phyloP scores from a whole-genome alignment of 108 stramenopile species.

The Nitzschia sp. region DNA sequence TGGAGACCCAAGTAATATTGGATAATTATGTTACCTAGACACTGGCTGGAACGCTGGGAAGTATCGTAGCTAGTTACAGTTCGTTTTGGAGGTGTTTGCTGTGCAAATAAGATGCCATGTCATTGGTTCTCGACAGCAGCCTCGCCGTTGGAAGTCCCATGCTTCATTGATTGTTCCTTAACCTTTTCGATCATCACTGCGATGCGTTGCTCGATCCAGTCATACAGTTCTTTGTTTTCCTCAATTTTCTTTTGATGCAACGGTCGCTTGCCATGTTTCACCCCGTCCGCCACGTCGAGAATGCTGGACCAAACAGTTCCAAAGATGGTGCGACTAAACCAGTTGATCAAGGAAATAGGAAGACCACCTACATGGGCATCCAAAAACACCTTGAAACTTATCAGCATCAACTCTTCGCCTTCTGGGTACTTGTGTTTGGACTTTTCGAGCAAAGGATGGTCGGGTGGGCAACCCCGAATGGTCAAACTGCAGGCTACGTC shows the following conservation, averaged over 20 bases:
- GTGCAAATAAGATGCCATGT: too few relatives aligned
- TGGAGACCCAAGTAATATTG: constrained; percentile 7
- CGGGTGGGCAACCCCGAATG: constrained; percentile 61
- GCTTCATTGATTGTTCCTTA: constrained; percentile 11
- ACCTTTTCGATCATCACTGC: constrained; percentile 44
- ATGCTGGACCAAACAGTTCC: constrained; percentile 61
- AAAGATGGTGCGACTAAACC: constrained; percentile 55
- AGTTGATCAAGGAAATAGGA: constrained; percentile 64
- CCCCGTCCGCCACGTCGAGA: constrained; percentile 61
- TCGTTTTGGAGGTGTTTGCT: too few relatives aligned
- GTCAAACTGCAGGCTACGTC: constrained; percentile 53
- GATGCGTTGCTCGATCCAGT: constrained; percentile 62
- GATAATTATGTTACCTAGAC: not conserved
- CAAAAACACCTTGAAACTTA: constrained; percentile 43
- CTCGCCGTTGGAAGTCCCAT: too few relatives aligned
- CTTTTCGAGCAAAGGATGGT: constrained; percentile 49
- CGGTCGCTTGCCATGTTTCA: constrained; percentile 59
- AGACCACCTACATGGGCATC: constrained; percentile 46
- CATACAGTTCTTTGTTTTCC: constrained; percentile 56
- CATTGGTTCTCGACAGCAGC: too few relatives aligned
- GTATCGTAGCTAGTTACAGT: too few relatives aligned
- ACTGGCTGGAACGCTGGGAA: too few relatives aligned
- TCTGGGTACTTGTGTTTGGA: constrained; percentile 33
- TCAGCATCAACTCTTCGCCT: constrained; percentile 47
- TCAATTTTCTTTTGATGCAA: constrained; percentile 57